Evolutionary conservation across 192 early-diverging fungal species (phyloP).

Genomic region (Entophlyctis luteolus): DNA sequence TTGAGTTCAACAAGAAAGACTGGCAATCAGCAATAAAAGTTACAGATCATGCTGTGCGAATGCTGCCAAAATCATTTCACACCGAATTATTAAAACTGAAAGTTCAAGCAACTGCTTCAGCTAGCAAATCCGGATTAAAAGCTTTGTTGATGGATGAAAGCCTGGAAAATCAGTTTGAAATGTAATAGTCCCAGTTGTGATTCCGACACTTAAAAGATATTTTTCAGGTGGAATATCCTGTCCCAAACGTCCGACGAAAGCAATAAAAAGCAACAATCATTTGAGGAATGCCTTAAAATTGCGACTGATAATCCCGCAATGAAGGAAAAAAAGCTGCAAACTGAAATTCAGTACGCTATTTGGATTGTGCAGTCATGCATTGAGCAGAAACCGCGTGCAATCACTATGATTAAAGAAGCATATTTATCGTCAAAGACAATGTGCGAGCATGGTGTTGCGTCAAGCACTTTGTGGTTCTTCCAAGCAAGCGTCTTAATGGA

Average conservation of each 20-base stretch:
- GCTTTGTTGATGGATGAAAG: conserved; percentile 13
- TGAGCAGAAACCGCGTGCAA: neutral
- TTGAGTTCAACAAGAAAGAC: conserved; percentile 1
- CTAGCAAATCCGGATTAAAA: conserved; percentile 2
- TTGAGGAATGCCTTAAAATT: neutral
- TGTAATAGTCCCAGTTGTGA: conserved; percentile 7
- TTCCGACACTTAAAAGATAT: neutral
- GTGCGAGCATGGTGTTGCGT: no score
- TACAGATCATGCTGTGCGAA: conserved; percentile 8
- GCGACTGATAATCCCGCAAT: neutral
- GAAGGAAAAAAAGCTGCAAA: neutral
- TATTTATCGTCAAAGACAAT: neutral
- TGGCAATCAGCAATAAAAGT: conserved; percentile 6
- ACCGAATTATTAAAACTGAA: neutral
- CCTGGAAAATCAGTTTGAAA: conserved; percentile 1
- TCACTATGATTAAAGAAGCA: neutral
- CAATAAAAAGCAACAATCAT: neutral
- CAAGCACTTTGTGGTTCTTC: neutral
- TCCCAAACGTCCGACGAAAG: neutral
- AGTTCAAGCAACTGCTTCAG: conserved; percentile 1
- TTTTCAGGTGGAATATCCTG: conserved; percentile 19
- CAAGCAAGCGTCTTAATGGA: neutral
- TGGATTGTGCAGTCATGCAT: neutral
- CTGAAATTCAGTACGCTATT: neutral
- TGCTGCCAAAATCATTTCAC: conserved; percentile 13